Conservation (phyloP, 2,329 filamentous ascomycete genomes). For the Verticillium isaacii region DNA sequence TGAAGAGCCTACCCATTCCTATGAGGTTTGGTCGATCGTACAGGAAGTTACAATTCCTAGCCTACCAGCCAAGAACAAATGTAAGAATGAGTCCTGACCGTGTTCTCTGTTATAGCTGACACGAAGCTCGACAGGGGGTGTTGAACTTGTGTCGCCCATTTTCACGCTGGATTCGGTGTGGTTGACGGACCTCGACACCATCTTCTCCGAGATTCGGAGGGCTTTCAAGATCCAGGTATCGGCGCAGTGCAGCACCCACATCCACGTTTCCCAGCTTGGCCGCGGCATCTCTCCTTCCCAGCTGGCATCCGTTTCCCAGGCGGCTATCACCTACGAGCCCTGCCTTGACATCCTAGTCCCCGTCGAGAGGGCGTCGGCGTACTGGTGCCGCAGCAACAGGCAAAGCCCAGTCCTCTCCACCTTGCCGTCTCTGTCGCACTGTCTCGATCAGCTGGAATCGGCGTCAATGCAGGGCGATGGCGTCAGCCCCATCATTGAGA, state of each 20-base stretch:
- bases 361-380: slow-evolving; percentile 15
- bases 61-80: slow-evolving; percentile 24
- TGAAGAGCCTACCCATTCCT: slow-evolving; percentile 23
- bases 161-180: slow-evolving; percentile 21
- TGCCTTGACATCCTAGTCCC: slow-evolving; percentile 26
- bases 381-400: slow-evolving; percentile 32
- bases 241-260: slow-evolving; percentile 29
- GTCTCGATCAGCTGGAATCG: slow-evolving; percentile 18
- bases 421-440: slow-evolving; percentile 13
- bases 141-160: slow-evolving; percentile 31
- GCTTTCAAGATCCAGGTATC: slow-evolving; percentile 19
- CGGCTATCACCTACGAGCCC: slow-evolving; percentile 26
- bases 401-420: slow-evolving; percentile 17
- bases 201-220: slow-evolving; percentile 22
- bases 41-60: slow-evolving; percentile 30
- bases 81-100: slow-evolving; percentile 14
- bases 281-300: slow-evolving; percentile 13
- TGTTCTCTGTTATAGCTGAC: background rate
- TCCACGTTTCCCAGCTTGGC: slow-evolving; percentile 24
- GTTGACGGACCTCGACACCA: slow-evolving; percentile 20
- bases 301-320: slow-evolving; percentile 24
- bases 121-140: slow-evolving; percentile 16
- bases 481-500: slow-evolving; percentile 17
- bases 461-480: slow-evolving; percentile 5
- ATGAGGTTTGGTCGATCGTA: slow-evolving; percentile 30